These are phyloP conservation scores for Stachybotrys echinatus DNA, from an alignment of 2,329 filamentous ascomycete species.

Conservation along the genomic window DNA sequence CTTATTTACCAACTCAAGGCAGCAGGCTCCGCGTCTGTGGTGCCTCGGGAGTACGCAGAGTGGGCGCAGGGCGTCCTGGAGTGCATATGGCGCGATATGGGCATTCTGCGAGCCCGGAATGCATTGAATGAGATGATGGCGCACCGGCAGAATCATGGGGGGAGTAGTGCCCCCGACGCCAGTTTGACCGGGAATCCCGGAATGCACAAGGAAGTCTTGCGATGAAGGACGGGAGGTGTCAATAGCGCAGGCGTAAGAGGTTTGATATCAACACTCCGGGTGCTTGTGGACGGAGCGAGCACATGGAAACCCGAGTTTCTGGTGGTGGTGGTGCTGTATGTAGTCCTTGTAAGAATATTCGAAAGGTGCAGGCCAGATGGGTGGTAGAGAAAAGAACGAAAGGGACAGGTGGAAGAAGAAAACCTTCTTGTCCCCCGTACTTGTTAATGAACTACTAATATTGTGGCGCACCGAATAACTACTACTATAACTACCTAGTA, in stretches of 20 bases:
- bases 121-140: slow-evolving; percentile 36
- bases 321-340: background rate
- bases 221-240: background rate
- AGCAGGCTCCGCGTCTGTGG: slow-evolving; percentile 41
- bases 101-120: slow-evolving; percentile 43
- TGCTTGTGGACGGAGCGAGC: too few relatives aligned
- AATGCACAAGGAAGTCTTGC: background rate
- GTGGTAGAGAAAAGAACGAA: background rate
- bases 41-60: slow-evolving; percentile 33
- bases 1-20: slow-evolving; percentile 43
- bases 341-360: background rate
- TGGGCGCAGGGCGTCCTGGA: slow-evolving; percentile 41
- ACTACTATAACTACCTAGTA: too few relatives aligned
- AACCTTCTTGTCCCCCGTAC: too few relatives aligned
- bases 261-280: background rate
- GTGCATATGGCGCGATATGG: slow-evolving; percentile 45
- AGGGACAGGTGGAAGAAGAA: background rate
- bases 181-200: background rate
- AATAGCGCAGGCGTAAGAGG: background rate
- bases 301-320: too few relatives aligned
- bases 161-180: background rate
- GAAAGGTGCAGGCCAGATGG: too few relatives aligned
- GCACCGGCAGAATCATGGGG: slow-evolving; percentile 12
- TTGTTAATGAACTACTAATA: too few relatives aligned
- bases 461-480: too few relatives aligned